Percentiles rank a stretch among this genome's conserved stretches.
These are phyloP conservation scores for Cryptococcus hybrid DNA, from an alignment of 1,284 basidiomycete genomes.

Conservation along the genomic window DNA sequence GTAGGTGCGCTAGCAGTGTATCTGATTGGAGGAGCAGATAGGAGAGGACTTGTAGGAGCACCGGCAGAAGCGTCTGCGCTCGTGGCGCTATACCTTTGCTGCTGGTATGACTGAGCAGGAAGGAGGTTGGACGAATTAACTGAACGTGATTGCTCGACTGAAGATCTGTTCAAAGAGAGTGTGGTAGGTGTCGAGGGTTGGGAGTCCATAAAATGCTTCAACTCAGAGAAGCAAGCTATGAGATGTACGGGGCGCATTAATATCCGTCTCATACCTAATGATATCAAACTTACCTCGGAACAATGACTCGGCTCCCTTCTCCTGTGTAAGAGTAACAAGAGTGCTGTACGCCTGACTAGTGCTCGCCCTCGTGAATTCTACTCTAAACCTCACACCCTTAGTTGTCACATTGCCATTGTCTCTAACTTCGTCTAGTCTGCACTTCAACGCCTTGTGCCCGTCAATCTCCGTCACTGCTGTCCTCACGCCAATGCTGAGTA, in stretches of 20 bases:
- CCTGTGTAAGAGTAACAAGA: slow-evolving; percentile 43
- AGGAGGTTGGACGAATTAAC: not conserved
- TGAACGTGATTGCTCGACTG: slow-evolving; percentile 1
- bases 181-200: slow-evolving; percentile 6
- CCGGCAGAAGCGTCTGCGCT: not conserved
- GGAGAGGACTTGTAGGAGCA: slow-evolving; percentile 2
- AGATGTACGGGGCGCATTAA: not conserved
- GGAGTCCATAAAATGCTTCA: slow-evolving; percentile 22
- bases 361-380: slow-evolving; percentile 43
- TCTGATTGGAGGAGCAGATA: slow-evolving; percentile 25
- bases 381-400: slow-evolving; percentile 46
- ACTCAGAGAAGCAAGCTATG: slow-evolving; percentile 19
- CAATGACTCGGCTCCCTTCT: slow-evolving; percentile 48
- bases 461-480: slow-evolving; percentile 41
- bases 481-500: slow-evolving; percentile 33
- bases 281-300: slow-evolving; percentile 35
- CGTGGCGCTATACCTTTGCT: not conserved
- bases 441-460: slow-evolving; percentile 40
- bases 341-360: slow-evolving; percentile 34
- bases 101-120: slow-evolving; percentile 1
- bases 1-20: slow-evolving; percentile 26
- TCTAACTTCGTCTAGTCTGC: slow-evolving; percentile 35
- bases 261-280: not conserved
- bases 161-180: not conserved
- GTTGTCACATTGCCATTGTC: slow-evolving; percentile 1